Percentiles rank a stretch among this genome's conserved stretches.
These are phyloP conservation scores for Nothopassalora personata DNA, from an alignment of 2,329 filamentous ascomycete species.

Conservation along the genomic window DNA sequence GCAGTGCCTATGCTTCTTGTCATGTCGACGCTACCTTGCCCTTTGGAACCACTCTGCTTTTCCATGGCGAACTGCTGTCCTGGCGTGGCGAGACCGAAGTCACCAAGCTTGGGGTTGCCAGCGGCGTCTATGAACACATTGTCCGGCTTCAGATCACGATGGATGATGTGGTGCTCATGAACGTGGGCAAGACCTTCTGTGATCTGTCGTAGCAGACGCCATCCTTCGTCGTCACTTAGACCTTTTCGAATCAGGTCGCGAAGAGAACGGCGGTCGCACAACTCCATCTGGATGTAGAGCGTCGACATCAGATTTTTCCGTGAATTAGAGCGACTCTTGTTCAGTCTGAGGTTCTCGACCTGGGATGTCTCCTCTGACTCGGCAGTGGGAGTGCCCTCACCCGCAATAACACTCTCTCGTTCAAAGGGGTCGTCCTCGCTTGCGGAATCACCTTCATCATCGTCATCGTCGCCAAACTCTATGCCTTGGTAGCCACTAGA, in stretches of 20 bases:
- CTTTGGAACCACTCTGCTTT: constrained; percentile 33
- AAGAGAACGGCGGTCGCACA: constrained; percentile 89
- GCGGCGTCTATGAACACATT: constrained; percentile 93
- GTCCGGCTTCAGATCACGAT: constrained; percentile 93
- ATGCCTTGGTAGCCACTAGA: constrained; percentile 72
- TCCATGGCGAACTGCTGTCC: constrained; percentile 65
- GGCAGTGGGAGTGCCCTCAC: constrained; percentile 29
- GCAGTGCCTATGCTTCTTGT: constrained; percentile 70
- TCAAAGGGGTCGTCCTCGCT: constrained; percentile 15
- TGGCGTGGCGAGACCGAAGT: constrained; percentile 90
- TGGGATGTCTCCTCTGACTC: constrained; percentile 6
- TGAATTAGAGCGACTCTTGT: constrained; percentile 44
- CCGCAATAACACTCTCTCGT: constrained; percentile 34
- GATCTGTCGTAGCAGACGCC: constrained; percentile 87
- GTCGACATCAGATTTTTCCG: constrained; percentile 57
- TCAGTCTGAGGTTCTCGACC: constrained; percentile 22
- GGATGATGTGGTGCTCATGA: constrained; percentile 84
- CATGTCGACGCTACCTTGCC: constrained; percentile 50
- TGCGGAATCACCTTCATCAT: constrained; percentile 33
- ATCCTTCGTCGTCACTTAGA: constrained; percentile 71
- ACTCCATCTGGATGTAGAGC: constrained; percentile 98
- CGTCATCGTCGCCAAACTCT: constrained; percentile 64
- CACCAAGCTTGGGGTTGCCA: constrained; percentile 90
- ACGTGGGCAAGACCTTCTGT: constrained; percentile 87
- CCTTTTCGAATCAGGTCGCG: constrained; percentile 78